Evolutionary conservation across 2,329 filamentous ascomycete species (phyloP), one percentile per base, ranked within the genome.

Genomic region (Rhinocladiella mackenziei): DNA sequence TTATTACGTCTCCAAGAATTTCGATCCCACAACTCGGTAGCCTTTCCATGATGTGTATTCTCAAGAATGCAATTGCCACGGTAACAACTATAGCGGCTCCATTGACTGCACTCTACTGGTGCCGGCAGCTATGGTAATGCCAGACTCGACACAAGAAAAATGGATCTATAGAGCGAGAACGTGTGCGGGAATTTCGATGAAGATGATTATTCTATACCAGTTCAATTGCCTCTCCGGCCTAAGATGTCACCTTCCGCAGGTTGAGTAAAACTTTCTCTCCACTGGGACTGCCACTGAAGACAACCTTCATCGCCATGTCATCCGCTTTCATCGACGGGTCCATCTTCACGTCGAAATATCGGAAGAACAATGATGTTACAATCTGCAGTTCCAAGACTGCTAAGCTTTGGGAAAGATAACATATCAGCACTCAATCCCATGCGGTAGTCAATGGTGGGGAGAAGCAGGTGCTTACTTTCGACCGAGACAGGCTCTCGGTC

Each of bases 401-500:
- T 6, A 32, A 13, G 13, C 30, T 32, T 6, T 32, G 13, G 15
- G 7, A 32, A 32, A 26, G 23, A 26, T 7, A 26, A 26, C 7
- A 7, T 11, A 26, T 7, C 23, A 26, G 23, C 7, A 26, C 7
- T 26, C 7, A 7, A 26, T 26, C 23, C 23, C 7, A 26, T 7
- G 11, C 7, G 23, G 11, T 26, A 26, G 23, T 11, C n/a, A n/a
- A 11, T 11, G 23, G 23, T 7, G 11, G 23, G 23, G 7, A 7
- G 11, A 26, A 26, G 11, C 11, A 11, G 23, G 23, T 26, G 23
- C 38, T 20, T 31, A 41, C 38, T 41, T 41, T 22, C 38, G 25
- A 4, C 38, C 38, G 8, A 41, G 11, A 19, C 38, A 41, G 17
- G 13, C 38, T 33, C 38, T 14, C 11, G 38, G 38, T 3, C 38